Base-by-base conservation (phyloP, 768 basidiomycete species). In the Mycena venus region DNA sequence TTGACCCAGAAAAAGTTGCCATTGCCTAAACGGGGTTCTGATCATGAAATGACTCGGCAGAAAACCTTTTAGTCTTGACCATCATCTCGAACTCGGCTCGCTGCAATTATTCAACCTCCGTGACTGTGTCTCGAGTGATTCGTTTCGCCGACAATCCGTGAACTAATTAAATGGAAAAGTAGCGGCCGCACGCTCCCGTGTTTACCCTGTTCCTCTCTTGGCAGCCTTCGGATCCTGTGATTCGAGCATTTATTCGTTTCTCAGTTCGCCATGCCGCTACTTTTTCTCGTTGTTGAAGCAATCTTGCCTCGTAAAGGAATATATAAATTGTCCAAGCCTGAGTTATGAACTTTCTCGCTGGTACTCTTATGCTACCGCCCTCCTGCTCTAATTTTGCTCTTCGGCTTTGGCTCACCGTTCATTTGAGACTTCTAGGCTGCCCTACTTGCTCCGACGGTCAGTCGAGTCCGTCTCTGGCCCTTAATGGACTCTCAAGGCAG, bases 1-100 rank as follows among this genome's bases (percentile, higher is more conserved):
- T n/a, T n/a, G n/a, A n/a, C n/a, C n/a, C n/a, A 36, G 34, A 87
- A 87, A n/a, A 75, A 55, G 36, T 38, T 38, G 10, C 1, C 10
- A 38, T 11, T 38, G 36, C 10, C 36, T 38, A 10, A 38, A n/a
- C n/a, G n/a, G n/a, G 10, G 36, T 38, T 11, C 15, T 38, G 36
- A 38, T 38, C n/a, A n/a, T 10, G 36, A 10, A 38, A 38, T 14
- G 36, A 11, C 15, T 14, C 10, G 15, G 11, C 36, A 38, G 15
- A 10, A 38, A 38, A 10, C 10, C 15, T 15, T 2, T 10, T 38
- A 11, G 15, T 38, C 15, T 14, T 38, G 11, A 38, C 11, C 36
- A 14, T 10, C 15, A 38, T 38, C 11, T 38, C 36, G n/a, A n/a
- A n/a, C n/a, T n/a, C n/a, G n/a, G n/a, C n/a, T n/a, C n/a, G n/a